Evolutionary conservation across 805 yeast genomes (phyloP).

Genomic region (Metschnikowia sp.): DNA sequence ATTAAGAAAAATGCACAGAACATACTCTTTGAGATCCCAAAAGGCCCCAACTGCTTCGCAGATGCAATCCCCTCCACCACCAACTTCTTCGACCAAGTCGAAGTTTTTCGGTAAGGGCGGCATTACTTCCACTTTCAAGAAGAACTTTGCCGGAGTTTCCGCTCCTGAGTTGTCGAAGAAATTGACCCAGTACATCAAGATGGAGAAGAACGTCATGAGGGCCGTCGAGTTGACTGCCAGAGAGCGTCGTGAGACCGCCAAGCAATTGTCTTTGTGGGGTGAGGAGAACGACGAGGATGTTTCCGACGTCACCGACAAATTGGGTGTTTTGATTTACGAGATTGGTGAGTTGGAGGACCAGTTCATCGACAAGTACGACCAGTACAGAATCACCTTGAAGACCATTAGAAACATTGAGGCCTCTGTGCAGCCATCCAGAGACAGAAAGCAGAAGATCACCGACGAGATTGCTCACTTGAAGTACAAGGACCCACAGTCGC

Average conservation of each 20-base stretch:
- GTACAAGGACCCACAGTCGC: constrained; percentile 97
- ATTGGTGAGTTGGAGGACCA: constrained; percentile 98
- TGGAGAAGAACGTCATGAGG: constrained; percentile 95
- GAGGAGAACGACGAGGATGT: constrained; percentile 97
- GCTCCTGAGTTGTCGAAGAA: constrained; percentile 96
- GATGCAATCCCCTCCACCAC: constrained; percentile 77
- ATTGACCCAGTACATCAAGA: constrained; percentile 85
- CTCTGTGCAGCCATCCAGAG: constrained; percentile 97
- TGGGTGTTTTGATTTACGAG: constrained; percentile 93
- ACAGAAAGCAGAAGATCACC: constrained; percentile 95
- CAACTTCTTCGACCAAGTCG: constrained; percentile 68
- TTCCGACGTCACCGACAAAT: constrained; percentile 93
- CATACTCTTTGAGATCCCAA: constrained; percentile 72
- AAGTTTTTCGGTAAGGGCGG: constrained; percentile 75
- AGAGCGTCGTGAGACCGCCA: constrained; percentile 95
- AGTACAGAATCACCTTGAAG: constrained; percentile 93
- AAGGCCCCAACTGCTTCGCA: constrained; percentile 85
- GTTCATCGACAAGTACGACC: constrained; percentile 96
- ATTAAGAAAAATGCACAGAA: constrained; percentile 61
- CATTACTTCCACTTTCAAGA: constrained; percentile 67
- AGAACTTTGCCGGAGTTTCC: constrained; percentile 81
- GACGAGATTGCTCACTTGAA: constrained; percentile 96
- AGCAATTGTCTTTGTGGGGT: constrained; percentile 97
- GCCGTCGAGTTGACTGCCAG: constrained; percentile 88
- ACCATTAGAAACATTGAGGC: constrained; percentile 95